Percentiles rank a stretch among this genome's conserved stretches.
These are phyloP conservation scores for Kalmusia sp. DNA, from an alignment of 2,329 filamentous ascomycete species.

Conservation along the genomic window DNA sequence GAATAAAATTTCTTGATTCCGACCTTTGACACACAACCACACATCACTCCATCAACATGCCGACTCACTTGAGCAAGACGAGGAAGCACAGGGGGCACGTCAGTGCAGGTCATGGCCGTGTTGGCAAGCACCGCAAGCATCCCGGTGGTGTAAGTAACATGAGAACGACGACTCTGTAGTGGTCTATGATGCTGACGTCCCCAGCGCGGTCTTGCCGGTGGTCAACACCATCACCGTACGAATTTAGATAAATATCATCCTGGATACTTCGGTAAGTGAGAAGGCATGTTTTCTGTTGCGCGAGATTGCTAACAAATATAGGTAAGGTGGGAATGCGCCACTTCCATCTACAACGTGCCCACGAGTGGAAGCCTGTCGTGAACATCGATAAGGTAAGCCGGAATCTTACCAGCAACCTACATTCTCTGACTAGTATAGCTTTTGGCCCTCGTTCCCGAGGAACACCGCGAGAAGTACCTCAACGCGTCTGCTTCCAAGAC, in stretches of 20 bases:
- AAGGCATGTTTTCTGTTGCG: too few relatives aligned
- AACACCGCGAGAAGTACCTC: conserved; percentile 94
- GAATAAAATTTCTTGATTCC: too few relatives aligned
- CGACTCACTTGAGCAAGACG: conserved; percentile 42
- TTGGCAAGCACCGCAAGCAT: conserved; percentile 97
- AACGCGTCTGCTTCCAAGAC: conserved; percentile 77
- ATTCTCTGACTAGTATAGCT: too few relatives aligned
- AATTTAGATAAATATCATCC: conserved; percentile 95
- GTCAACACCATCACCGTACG: conserved; percentile 90
- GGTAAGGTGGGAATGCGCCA: conserved; percentile 43
- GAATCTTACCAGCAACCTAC: too few relatives aligned
- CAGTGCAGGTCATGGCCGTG: conserved; percentile 95
- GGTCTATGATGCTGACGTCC: conserved; percentile 3
- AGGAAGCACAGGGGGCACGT: conserved; percentile 74
- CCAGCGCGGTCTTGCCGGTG: conserved; percentile 84
- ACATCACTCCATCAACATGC: too few relatives aligned
- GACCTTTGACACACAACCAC: too few relatives aligned
- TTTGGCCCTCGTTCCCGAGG: conserved; percentile 90
- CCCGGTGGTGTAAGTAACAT: conserved; percentile 60
- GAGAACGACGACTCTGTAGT: neutral
- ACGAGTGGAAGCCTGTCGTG: conserved; percentile 99
- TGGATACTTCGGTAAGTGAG: conserved; percentile 99
- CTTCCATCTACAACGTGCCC: conserved; percentile 53
- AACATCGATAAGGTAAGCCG: conserved; percentile 99
- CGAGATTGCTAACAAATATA: conserved; percentile 69